Evolutionary conservation across 768 basidiomycete genomes (phyloP), one percentile per base, ranked within the genome.

Genomic region (Russula virescens): DNA sequence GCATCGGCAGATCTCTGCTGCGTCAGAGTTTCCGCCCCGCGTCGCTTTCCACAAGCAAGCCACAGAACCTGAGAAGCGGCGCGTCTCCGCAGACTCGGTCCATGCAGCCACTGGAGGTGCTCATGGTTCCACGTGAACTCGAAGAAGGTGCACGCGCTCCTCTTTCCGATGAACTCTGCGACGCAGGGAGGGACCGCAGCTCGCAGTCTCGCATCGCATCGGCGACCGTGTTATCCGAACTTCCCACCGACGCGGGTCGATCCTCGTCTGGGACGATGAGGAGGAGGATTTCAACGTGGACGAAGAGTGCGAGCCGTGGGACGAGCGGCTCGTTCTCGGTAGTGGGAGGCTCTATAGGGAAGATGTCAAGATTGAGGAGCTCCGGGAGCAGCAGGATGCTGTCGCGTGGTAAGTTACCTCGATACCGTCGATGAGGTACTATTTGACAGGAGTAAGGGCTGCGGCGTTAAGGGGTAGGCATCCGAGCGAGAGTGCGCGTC

Each of bases 201-300:
- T n/a, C n/a, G n/a, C n/a, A n/a, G n/a, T n/a, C n/a, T n/a, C n/a
- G n/a, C n/a, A n/a, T n/a, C n/a, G 69, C 77, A 25, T 83, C 82
- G 35, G 82, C 82, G 3, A 74, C 50, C 13, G 62, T 28, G 70
- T 69, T 38, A 53, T 66, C 53, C 71, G 65, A 71, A 50, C 70
- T 68, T 7, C 73, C 71, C 58, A 77, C 78, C 25, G 87, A 88
- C 74, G 77, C 42, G 82, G 84, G 67, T 79, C 78, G 19, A 79
- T 94, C 9, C 87, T 88, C 0, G 89, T 94, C 1, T 93, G 91
- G 91, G 88, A 89, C 65, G 87, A 90, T 63, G 86, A 87, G 55
- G 81, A 73, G 40, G 68, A 72, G 42, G 73, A 80, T 40, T 71
- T 76, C 63, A 78, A 77, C 64, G 81, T 81, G 61, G 78, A 78